Percentiles rank a stretch among this genome's conserved stretches.
These are phyloP conservation scores for Umbelopsis sp. DNA, from an alignment of 192 early-diverging fungal genomes.

Conservation along the genomic window DNA sequence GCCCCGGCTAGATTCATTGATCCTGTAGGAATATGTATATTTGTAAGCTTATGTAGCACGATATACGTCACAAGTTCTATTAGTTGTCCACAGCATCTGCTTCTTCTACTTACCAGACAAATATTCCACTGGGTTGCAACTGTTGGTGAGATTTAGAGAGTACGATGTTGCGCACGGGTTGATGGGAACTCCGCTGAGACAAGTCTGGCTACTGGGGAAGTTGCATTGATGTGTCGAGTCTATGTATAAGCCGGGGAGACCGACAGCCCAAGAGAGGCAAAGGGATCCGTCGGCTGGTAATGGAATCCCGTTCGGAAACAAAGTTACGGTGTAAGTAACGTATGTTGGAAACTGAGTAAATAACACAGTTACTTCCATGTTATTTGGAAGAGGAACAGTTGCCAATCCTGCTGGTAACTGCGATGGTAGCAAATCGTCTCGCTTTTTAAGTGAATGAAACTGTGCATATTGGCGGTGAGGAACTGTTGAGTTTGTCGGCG, in stretches of 20 bases:
- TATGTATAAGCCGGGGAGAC: constrained; percentile 14
- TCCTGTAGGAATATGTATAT: neutral
- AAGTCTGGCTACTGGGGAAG: neutral
- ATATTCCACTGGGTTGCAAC: constrained; percentile 17
- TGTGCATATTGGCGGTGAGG: neutral
- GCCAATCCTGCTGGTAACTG: constrained; percentile 17
- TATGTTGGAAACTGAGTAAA: constrained; percentile 22
- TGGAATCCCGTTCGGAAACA: constrained; percentile 12
- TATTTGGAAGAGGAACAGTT: constrained; percentile 21
- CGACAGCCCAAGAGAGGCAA: constrained; percentile 25
- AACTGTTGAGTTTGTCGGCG: neutral
- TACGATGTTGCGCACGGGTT: constrained; percentile 17
- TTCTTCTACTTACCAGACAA: constrained; percentile 13
- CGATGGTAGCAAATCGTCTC: neutral
- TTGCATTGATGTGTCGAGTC: constrained; percentile 23
- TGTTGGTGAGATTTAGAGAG: neutral
- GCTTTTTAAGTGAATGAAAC: neutral
- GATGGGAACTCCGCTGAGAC: neutral
- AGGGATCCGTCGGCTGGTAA: constrained; percentile 6
- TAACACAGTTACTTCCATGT: constrained; percentile 18
- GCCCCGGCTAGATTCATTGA: neutral
- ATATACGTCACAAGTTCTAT: neutral
- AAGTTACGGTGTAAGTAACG: constrained; percentile 19
- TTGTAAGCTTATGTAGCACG: too few relatives aligned
- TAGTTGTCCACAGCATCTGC: neutral